These are phyloP conservation scores for Magnolia sinica DNA, from an alignment of 164 flowering plant species.

Conservation along the genomic window DNA sequence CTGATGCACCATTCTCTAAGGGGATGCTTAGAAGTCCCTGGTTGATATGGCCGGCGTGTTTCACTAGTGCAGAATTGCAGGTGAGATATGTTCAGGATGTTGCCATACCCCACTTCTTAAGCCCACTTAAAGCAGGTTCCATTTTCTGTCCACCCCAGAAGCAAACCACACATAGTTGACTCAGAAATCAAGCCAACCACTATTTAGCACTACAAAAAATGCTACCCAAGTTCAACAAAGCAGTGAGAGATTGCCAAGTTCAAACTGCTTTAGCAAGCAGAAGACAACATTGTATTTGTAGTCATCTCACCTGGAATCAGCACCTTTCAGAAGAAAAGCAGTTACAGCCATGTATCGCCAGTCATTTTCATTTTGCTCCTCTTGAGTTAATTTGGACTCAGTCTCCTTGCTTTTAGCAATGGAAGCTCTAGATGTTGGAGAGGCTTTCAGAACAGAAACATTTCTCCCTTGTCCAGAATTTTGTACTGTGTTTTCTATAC, in stretches of 20 bases:
- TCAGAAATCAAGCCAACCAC: no score
- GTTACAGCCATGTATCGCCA: slow-evolving; percentile 97
- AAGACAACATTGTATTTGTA: background rate
- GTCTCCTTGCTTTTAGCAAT: slow-evolving; percentile 13
- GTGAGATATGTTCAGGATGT: no score
- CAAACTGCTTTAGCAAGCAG: background rate
- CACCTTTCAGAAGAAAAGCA: slow-evolving; percentile 74
- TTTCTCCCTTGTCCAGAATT: slow-evolving; percentile 10
- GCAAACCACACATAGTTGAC: no score
- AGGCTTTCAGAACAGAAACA: slow-evolving; percentile 16
- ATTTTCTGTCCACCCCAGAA: background rate
- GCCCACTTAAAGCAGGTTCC: background rate
- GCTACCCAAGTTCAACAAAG: background rate
- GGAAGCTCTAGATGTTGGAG: slow-evolving; percentile 12
- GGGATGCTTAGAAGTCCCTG: no score
- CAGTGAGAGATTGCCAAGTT: background rate
- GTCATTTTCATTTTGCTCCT: slow-evolving; percentile 69
- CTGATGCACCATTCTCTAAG: background rate
- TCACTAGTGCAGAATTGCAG: background rate
- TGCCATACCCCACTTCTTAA: background rate
- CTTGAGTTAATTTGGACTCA: slow-evolving; percentile 19
- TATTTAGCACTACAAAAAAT: no score
- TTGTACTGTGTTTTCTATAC: slow-evolving; percentile 18
- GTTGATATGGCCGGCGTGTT: background rate
- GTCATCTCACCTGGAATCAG: slow-evolving; percentile 53